phyloP scores from a whole-genome alignment of 495 filamentous ascomycete genomes.

The Neurospora sublineolata region DNA sequence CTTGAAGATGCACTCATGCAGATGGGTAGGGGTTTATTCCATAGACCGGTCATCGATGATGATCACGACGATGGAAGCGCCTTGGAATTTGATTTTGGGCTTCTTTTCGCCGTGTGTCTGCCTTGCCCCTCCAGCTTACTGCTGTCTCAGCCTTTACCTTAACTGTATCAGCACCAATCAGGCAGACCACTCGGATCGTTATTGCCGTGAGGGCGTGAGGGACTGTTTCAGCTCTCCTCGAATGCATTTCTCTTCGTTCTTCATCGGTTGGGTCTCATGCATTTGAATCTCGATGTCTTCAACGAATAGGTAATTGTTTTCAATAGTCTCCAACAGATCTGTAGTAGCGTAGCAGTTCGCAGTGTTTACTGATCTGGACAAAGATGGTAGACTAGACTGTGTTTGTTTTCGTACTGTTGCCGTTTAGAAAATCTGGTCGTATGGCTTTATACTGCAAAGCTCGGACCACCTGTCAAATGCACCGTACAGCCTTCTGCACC shows the following conservation, averaged over 20 bases:
- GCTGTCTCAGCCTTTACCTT: neutral
- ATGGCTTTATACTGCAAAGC: too few relatives aligned
- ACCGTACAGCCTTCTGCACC: too few relatives aligned
- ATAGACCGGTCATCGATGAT: neutral
- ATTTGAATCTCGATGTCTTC: neutral
- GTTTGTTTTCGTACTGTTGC: too few relatives aligned
- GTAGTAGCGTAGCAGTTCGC: neutral
- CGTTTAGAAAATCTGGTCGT: too few relatives aligned
- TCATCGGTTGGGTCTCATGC: neutral
- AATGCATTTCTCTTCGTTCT: neutral
- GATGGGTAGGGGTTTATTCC: neutral
- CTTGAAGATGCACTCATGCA: neutral
- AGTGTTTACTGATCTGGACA: neutral
- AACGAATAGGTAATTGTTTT: neutral
- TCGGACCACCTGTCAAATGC: too few relatives aligned
- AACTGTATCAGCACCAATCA: neutral
- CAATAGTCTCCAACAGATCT: neutral
- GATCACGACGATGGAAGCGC: neutral
- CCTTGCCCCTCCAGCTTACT: neutral
- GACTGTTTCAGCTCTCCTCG: neutral
- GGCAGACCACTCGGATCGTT: neutral
- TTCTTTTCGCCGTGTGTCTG: neutral
- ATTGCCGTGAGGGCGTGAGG: neutral
- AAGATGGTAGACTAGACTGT: too few relatives aligned
- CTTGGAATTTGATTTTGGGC: neutral